Conservation (phyloP, 179 eudicot genomes). For the Nepenthes alata region DNA sequence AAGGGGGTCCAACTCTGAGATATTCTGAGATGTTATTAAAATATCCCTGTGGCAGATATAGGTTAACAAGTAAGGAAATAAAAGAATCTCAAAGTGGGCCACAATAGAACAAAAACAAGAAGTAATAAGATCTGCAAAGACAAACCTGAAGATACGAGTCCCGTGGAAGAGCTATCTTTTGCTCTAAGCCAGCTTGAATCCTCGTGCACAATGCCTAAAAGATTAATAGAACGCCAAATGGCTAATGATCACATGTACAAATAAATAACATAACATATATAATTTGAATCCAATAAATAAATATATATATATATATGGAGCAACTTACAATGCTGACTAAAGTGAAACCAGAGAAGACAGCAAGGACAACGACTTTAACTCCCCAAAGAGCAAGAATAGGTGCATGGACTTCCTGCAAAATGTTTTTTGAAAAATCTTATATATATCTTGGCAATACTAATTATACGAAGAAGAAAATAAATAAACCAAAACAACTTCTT, state of each 20-base stretch:
- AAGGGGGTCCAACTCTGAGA: slow-evolving; percentile 88
- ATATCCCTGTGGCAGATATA: slow-evolving; percentile 51
- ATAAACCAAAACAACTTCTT: neutral
- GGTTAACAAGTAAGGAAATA: slow-evolving; percentile 6
- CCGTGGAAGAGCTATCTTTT: slow-evolving; percentile 93
- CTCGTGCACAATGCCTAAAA: slow-evolving; percentile 74
- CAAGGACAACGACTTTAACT: slow-evolving; percentile 64
- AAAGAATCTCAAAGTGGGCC: neutral
- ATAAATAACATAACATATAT: neutral
- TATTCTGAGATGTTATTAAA: slow-evolving; percentile 63
- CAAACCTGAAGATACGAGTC: slow-evolving; percentile 96
- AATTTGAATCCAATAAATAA: slow-evolving; percentile 1
- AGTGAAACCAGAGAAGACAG: slow-evolving; percentile 54
- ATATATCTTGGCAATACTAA: neutral
- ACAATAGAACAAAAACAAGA: slow-evolving; percentile 4
- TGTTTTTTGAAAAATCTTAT: neutral
- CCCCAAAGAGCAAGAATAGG: slow-evolving; percentile 54
- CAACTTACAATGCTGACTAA: slow-evolving; percentile 84
- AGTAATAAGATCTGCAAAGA: slow-evolving; percentile 3
- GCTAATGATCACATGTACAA: neutral
- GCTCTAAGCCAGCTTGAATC: slow-evolving; percentile 87
- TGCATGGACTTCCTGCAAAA: slow-evolving; percentile 78
- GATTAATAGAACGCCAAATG: slow-evolving; percentile 2
- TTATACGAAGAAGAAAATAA: neutral
- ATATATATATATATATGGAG: slow-evolving; percentile 3